These are phyloP conservation scores for Metarhizium album DNA, from an alignment of 2,329 filamentous ascomycete species.

Conservation along the genomic window DNA sequence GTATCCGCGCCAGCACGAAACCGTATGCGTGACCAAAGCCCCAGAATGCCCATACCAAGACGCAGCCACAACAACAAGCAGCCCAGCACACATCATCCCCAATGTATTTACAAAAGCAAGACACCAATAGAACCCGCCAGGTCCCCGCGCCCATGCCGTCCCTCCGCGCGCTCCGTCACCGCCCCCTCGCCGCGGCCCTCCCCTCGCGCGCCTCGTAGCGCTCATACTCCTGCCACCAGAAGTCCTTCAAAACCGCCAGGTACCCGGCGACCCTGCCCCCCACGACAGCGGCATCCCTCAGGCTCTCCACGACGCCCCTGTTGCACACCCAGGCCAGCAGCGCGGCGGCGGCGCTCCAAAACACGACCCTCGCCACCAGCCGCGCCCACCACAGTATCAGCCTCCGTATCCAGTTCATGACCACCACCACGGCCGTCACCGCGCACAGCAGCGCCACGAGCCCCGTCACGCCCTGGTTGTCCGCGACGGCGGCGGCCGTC, in stretches of 20 bases:
- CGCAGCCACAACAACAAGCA: no score
- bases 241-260: constrained; percentile 35
- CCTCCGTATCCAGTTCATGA: constrained; percentile 61
- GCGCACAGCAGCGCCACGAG: constrained; percentile 22
- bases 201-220: constrained; percentile 12
- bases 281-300: constrained; percentile 43
- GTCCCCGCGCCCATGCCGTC: no score
- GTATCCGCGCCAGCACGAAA: no score
- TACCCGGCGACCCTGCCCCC: constrained; percentile 34
- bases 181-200: background rate
- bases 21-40: no score
- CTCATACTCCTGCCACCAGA: constrained; percentile 48
- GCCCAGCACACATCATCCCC: no score
- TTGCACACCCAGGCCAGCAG: constrained; percentile 49
- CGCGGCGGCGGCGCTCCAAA: constrained; percentile 51
- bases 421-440: constrained; percentile 45
- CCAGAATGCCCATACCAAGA: no score
- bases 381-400: constrained; percentile 67
- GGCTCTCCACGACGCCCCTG: constrained; percentile 54
- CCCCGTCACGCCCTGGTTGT: constrained; percentile 23
- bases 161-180: background rate
- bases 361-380: constrained; percentile 49
- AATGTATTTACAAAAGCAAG: no score
- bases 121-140: no score
- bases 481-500: constrained; percentile 20